Percentiles rank a stretch among this genome's conserved stretches.
Evolutionary conservation across 805 yeast genomes (phyloP).

Genomic region (Kurtzmaniella cleridarum): DNA sequence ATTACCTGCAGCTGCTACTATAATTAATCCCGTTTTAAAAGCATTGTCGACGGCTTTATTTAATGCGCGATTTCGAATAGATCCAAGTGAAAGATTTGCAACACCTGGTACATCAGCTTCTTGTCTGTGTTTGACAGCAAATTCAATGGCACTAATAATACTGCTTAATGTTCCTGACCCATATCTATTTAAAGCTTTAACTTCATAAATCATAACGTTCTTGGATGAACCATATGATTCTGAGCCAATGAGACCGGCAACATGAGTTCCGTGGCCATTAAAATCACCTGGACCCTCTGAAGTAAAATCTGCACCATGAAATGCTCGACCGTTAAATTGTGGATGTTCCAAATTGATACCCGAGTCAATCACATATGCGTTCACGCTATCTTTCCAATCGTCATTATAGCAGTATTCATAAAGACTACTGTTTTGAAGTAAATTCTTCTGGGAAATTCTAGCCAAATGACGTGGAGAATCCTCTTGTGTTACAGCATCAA

Average conservation of each 20-base stretch:
- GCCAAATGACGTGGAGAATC: slow-evolving; percentile 64
- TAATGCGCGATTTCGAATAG: slow-evolving; percentile 58
- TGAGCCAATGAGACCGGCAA: slow-evolving; percentile 52
- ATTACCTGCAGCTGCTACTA: slow-evolving; percentile 88
- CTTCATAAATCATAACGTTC: slow-evolving; percentile 54
- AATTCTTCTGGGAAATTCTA: slow-evolving; percentile 49
- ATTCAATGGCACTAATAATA: slow-evolving; percentile 63
- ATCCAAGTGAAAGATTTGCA: slow-evolving; percentile 79
- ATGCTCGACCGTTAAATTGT: slow-evolving; percentile 60
- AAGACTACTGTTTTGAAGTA: slow-evolving; percentile 9
- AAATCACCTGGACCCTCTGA: slow-evolving; percentile 48
- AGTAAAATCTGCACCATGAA: slow-evolving; percentile 57
- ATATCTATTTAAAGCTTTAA: slow-evolving; percentile 61
- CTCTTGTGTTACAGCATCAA: slow-evolving; percentile 36
- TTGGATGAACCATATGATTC: slow-evolving; percentile 51
- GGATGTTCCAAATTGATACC: slow-evolving; percentile 63
- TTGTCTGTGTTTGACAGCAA: slow-evolving; percentile 54
- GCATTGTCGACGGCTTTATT: slow-evolving; percentile 79
- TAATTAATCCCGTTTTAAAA: slow-evolving; percentile 59
- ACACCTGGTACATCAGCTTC: slow-evolving; percentile 42
- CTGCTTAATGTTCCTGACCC: slow-evolving; percentile 73
- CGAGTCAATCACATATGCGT: slow-evolving; percentile 79
- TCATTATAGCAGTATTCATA: slow-evolving; percentile 46
- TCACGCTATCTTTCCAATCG: slow-evolving; percentile 50
- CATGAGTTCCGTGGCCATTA: slow-evolving; percentile 57